Conservation (phyloP, 768 basidiomycete species). For the Lactifluus subvellereus region DNA sequence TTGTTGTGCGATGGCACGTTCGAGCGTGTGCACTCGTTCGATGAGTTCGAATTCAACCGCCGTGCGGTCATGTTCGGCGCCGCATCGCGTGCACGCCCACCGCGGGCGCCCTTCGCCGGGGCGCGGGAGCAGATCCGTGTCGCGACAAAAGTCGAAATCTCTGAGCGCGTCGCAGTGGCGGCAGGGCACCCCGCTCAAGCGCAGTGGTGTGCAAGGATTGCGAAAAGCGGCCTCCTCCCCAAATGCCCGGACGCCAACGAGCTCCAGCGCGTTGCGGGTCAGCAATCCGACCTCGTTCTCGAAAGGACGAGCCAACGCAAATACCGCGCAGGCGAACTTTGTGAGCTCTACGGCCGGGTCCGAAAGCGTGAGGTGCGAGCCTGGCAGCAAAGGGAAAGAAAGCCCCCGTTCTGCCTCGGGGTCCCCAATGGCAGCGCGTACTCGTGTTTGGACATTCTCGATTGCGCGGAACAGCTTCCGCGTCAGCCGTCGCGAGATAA, state of each 20-base stretch:
- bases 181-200: constrained; percentile 83
- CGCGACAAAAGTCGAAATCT: constrained; percentile 95
- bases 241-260: constrained; percentile 84
- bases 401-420: constrained; percentile 52
- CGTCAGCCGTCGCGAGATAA: constrained; percentile 76
- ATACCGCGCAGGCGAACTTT: constrained; percentile 81
- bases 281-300: constrained; percentile 83
- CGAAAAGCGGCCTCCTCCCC: constrained; percentile 78
- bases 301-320: constrained; percentile 73
- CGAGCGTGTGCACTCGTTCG: constrained; percentile 61
- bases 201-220: constrained; percentile 88
- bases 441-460: constrained; percentile 52
- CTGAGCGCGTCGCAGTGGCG: constrained; percentile 76
- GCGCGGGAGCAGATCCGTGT: constrained; percentile 71
- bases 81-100: constrained; percentile 70
- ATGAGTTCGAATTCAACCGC: constrained; percentile 86
- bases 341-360: constrained; percentile 85
- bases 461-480: constrained; percentile 71
- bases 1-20: constrained; percentile 77
- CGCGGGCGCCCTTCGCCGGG: constrained; percentile 42
- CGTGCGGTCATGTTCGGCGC: constrained; percentile 81
- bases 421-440: constrained; percentile 54
- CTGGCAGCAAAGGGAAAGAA: constrained; percentile 81
- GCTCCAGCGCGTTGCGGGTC: constrained; percentile 83
- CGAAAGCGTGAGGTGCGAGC: constrained; percentile 69